A percentile compares a stretch with the other conserved stretches of the same genome.
phyloP scores from a whole-genome alignment of 257 asterid species.

The Salvia splendens region DNA sequence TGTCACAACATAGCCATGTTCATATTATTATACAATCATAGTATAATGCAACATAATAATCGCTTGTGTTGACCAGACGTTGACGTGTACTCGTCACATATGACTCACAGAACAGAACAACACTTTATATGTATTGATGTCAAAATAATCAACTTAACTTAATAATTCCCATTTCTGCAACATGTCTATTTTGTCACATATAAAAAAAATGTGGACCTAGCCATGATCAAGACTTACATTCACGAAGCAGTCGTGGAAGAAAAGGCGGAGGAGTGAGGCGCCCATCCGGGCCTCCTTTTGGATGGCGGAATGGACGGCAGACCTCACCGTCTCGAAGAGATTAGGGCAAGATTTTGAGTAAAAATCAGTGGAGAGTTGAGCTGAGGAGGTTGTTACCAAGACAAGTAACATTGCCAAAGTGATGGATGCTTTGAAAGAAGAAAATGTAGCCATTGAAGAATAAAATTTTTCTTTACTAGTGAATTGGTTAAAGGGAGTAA shows the following conservation, averaged over 20 bases:
- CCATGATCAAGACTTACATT: constrained; percentile 44
- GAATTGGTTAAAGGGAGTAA: background rate
- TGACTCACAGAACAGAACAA: too few species aligned
- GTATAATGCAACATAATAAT: too few species aligned
- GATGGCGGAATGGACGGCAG: constrained; percentile 60
- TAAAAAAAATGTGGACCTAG: too few species aligned
- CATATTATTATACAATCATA: too few species aligned
- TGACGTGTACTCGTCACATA: too few species aligned
- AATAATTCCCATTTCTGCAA: too few species aligned
- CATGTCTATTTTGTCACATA: too few species aligned
- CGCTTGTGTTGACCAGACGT: too few species aligned
- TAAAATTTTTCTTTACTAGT: background rate
- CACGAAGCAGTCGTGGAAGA: constrained; percentile 92
- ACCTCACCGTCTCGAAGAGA: constrained; percentile 48
- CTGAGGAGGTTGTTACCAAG: constrained; percentile 51
- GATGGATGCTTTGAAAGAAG: constrained; percentile 34
- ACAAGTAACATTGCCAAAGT: constrained; percentile 44
- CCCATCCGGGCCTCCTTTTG: constrained; percentile 79
- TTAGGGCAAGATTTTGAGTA: constrained; percentile 69
- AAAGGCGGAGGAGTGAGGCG: constrained; percentile 86
- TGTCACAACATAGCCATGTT: too few species aligned
- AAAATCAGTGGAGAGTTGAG: constrained; percentile 62
- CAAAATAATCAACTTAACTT: too few species aligned
- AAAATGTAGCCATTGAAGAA: constrained; percentile 52
- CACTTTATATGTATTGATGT: too few species aligned